Base-by-base conservation (phyloP, 176 grass and related monocot species). In the Musa schizocarpa region DNA sequence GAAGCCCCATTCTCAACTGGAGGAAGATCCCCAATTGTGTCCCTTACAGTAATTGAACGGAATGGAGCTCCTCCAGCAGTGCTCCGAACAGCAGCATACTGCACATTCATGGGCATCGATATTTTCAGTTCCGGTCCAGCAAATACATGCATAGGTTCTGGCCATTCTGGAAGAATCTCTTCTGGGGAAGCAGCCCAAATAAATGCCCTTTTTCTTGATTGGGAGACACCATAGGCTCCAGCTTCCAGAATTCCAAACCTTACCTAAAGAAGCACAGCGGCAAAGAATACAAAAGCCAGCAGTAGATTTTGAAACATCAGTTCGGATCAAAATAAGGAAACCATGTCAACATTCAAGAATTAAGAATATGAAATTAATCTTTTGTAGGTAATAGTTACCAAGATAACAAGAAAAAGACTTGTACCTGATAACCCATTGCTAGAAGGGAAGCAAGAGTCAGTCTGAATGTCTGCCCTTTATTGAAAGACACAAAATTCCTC, bases 221-320 rank as follows among this genome's bases (percentile, higher is more conserved):
- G 95, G 14, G 95, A 88, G 73, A 99, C 95, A 55, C 95, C 95
- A 82, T 82, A 99, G 69, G 90, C 63, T 54, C 95, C 95, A 48
- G 95, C 95, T 84, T 99, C 95, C 27, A 99, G 77, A 77, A 99
- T 99, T 73, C 95, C 95, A 79, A 99, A 99, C 68, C 95, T 86
- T 13, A 99, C 95, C 95, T 99, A 82, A 57, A 43, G 65, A 78
- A 61, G 72, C 69, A 65, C 16, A 77, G 34, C 4, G 4, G 34
- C 34, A 43, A 16, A 81, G 1, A 73, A 49, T 9, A 59, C 3
- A 23, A 50, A n/a, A 21, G 50, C 17, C 0, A 9, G 65, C 2
- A 17, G 16, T 26, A 27, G 13, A 34, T 34, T 68, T 68, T 27
- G 11, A 68, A 11, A 16, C 34, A 43, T 43, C 34, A 43, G 11